Evolutionary conservation across 345 rosid genomes (phyloP).

Genomic region (Iberis pinnata): DNA sequence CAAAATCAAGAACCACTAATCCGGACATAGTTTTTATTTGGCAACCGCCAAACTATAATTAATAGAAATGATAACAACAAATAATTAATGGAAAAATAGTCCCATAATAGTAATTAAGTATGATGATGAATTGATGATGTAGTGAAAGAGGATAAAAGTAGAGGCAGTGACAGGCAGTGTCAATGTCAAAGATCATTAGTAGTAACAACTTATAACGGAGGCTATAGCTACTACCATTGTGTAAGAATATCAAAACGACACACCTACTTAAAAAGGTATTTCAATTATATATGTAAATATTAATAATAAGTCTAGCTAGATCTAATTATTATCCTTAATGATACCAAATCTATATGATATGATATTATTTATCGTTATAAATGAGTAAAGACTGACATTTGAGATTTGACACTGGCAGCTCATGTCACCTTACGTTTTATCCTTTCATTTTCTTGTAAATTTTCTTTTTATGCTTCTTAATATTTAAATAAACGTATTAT

Average conservation of each 20-base stretch:
- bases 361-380: slow-evolving; percentile 3
- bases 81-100: slow-evolving; percentile 13
- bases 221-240: no score
- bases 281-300: not conserved
- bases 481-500: no score
- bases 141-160: not conserved
- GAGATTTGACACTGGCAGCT: slow-evolving; percentile 34
- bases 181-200: slow-evolving; percentile 38
- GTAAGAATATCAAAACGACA: not conserved
- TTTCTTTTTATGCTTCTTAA: no score
- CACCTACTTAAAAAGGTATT: not conserved
- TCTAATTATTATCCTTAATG: slow-evolving; percentile 31
- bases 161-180: slow-evolving; percentile 23
- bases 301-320: slow-evolving; percentile 29
- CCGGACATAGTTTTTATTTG: no score
- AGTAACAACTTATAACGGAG: slow-evolving; percentile 23
- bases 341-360: slow-evolving; percentile 35
- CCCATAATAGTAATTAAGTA: slow-evolving; percentile 1
- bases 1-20: no score
- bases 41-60: no score
- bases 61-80: no score
- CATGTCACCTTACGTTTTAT: slow-evolving; percentile 26
- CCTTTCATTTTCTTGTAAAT: not conserved
- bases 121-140: slow-evolving; percentile 14
- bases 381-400: slow-evolving; percentile 17